These are phyloP conservation scores for Solanum gracilifrons DNA, from an alignment of 257 asterid genomes.

Conservation along the genomic window DNA sequence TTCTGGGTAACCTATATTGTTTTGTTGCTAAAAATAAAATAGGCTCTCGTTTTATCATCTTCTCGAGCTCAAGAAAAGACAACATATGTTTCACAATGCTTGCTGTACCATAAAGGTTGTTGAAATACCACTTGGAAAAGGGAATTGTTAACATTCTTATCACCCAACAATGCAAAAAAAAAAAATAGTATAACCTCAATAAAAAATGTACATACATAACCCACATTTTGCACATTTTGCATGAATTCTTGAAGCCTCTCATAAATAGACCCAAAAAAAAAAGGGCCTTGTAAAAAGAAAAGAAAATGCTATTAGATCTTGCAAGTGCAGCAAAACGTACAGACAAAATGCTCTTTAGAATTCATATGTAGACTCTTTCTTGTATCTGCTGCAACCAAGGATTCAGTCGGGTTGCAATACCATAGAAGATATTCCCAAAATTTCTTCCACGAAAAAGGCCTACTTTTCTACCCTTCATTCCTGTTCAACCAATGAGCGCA, in stretches of 20 bases:
- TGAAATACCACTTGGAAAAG: not conserved
- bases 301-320: too few relatives aligned
- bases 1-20: not conserved
- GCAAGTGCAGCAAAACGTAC: too few relatives aligned
- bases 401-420: not conserved
- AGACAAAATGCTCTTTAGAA: too few relatives aligned
- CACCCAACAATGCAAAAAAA: not conserved
- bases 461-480: not conserved
- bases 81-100: not conserved
- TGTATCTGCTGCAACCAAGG: not conserved
- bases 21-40: not conserved
- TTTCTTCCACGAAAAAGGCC: not conserved
- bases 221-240: not conserved
- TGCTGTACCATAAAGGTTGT: not conserved
- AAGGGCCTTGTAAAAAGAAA: too few relatives aligned
- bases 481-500: slow-evolving; percentile 34
- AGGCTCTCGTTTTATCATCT: not conserved
- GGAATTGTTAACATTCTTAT: not conserved
- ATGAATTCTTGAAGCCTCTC: not conserved
- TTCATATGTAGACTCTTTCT: not conserved
- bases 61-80: not conserved
- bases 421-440: not conserved
- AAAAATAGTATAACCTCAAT: not conserved
- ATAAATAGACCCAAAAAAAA: not conserved
- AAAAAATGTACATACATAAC: not conserved